Evolutionary conservation across 2,329 filamentous ascomycete genomes (phyloP), one percentile per base, ranked within the genome.

Genomic region (Pseudodiploospora longispora): DNA sequence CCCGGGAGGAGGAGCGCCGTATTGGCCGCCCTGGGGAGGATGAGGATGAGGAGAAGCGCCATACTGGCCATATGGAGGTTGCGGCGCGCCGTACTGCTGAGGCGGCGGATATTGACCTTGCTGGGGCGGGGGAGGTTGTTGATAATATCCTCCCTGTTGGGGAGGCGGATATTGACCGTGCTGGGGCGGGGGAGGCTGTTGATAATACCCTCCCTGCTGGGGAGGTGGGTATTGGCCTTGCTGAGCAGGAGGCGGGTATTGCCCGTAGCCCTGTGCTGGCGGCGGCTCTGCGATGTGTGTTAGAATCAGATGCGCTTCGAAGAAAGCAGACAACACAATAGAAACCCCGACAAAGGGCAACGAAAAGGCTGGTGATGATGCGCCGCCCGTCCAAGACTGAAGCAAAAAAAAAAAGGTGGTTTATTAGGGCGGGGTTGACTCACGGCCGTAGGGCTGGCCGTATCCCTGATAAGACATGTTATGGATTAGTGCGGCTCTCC

Each of bases 231-330:
- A 55, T 35, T 64, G 59, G 36, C 58, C 56, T 19, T 19, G 19
- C 19, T 19, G 19, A 19, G 19, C 19, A 19, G 19, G 19, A 8
- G 50, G 57, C 4, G 61, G 64, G 42, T 64, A 58, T 33, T 63
- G 63, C 34, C 64, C 63, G 51, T 69, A 68, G 51, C 65, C 66
- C 49, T 67, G 65, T 30, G 59, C 59, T 33, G 61, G 64, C 37
- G 58, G 56, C 29, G 54, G 63, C 42, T 65, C 61, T 60, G 46
- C 19, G 32, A 43, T 19, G 35, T 30, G 38, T 40, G 50, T 58
- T 38, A 54, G 53, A 42, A 33, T 42, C 19, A 19, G 19, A 19
- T 19, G 19, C 19, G 19, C 19, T 32, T 9, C 32, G 32, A 34
- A 7, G 30, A 37, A 19, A 19, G 19, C 19, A 19, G 19, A 19